A percentile compares a stretch with the other conserved stretches of the same genome.
Conservation (phyloP, 257 asterid species). For the Lantana camara region DNA sequence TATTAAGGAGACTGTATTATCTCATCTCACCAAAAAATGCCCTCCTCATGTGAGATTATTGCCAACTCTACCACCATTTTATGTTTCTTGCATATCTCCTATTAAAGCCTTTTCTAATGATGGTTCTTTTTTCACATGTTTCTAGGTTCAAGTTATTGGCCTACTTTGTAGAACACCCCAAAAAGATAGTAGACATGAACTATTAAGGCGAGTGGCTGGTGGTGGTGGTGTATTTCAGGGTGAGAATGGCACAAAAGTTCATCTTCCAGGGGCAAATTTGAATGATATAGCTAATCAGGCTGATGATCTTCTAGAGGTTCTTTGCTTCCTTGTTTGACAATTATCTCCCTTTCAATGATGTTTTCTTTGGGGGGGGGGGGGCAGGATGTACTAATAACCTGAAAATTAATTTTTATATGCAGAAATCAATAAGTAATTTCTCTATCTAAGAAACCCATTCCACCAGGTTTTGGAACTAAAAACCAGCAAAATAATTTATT, state of each 20-base stretch:
- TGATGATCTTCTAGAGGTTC: slow-evolving; percentile 93
- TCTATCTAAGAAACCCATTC: too few species aligned
- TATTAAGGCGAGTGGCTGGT: slow-evolving; percentile 91
- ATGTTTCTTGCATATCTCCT: slow-evolving; percentile 7
- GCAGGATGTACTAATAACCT: too few species aligned
- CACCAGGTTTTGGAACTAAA: too few species aligned
- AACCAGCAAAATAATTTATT: too few species aligned
- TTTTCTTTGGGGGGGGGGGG: too few species aligned
- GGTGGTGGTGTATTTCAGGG: slow-evolving; percentile 94
- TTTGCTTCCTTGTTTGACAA: slow-evolving; percentile 17
- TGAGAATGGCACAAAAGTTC: slow-evolving; percentile 83
- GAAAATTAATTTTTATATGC: too few species aligned
- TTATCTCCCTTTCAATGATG: slow-evolving; percentile 9
- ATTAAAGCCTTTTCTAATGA: slow-evolving; percentile 28
- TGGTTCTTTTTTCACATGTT: slow-evolving; percentile 24
- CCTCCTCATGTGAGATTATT: slow-evolving; percentile 83
- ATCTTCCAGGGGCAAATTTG: slow-evolving; percentile 94
- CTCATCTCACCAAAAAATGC: slow-evolving; percentile 92
- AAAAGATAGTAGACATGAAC: slow-evolving; percentile 92
- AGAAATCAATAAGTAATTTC: too few species aligned
- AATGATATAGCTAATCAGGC: slow-evolving; percentile 97
- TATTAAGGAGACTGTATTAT: slow-evolving; percentile 90
- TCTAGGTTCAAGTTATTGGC: slow-evolving; percentile 95
- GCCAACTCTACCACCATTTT: slow-evolving; percentile 18
- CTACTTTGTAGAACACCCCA: slow-evolving; percentile 91